Evolutionary conservation across 345 rosid species (phyloP), one percentile per base, ranked within the genome.

Genomic region (Populus tremula): DNA sequence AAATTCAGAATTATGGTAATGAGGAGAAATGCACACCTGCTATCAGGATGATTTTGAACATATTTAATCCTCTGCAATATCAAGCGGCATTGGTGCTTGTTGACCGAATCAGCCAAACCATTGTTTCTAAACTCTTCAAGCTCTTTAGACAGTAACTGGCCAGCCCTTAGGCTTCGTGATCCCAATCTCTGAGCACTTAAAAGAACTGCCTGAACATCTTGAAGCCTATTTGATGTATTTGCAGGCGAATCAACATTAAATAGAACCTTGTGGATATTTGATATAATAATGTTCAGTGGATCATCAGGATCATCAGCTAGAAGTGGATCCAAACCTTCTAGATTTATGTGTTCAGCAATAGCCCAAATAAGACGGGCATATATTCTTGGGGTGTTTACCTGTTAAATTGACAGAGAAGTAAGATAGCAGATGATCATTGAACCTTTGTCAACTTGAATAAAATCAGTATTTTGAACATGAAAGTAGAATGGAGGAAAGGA

Each of bases 241-340:
- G 97, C 87, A 83, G 98, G 87, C 39, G 96, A 85, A 78, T 95
- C 98, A 61, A 85, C 72, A 83, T 91, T 91, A 89, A 92, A 93
- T 69, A 96, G 89, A 77, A 96, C 94, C 84, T 96, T 93, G 77
- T 84, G 98, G 53, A 92, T 88, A 81, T 93, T 93, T 79, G 94
- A 86, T 74, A 96, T 77, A 33, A 96, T 89, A 6, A 93, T 90
- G 83, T 96, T 93, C 64, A 96, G 85, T 2, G 96, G 91, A 83
- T 93, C 99, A 75, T 96, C 97, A 12, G 99, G 99, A 80, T 93
- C 98, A 87, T 96, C 99, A 74, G 97, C 99, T 81, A 96, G 88
- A 85, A 96, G 97, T 63, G 98, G 99, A 90, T 96, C 99, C 81
- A 93, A 84, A 70, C 98, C 99, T 80, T 96, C 98, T 75, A 96